Conservation (phyloP, 108 stramenopile genomes). For the Bacterosira constricta region DNA sequence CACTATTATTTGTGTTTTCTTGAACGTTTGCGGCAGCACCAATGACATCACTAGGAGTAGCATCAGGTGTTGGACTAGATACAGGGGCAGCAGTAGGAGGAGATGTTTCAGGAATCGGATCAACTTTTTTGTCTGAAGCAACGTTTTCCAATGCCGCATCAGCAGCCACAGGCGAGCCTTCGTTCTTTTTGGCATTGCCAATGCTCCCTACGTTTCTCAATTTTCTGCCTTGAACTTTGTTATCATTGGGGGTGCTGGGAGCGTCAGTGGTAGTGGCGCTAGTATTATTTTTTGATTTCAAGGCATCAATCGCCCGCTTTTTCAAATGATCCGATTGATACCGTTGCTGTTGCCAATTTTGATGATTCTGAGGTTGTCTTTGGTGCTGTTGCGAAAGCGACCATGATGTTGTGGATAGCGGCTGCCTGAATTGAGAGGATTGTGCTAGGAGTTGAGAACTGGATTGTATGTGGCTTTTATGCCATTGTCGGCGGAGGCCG, state of each 20-base stretch:
- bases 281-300: neutral
- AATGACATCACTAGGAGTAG: neutral
- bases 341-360: neutral
- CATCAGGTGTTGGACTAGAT: neutral
- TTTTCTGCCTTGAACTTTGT: neutral
- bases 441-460: no score
- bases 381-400: neutral
- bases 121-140: no score
- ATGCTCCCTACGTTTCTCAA: neutral
- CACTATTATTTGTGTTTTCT: neutral
- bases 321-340: slow-evolving; percentile 2
- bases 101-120: no score
- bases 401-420: no score
- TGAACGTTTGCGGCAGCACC: neutral
- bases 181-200: neutral
- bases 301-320: neutral
- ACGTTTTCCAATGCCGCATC: neutral
- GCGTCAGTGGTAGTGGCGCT: no score
- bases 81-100: neutral
- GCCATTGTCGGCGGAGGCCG: no score
- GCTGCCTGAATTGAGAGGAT: no score
- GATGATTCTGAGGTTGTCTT: neutral
- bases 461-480: no score
- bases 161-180: neutral
- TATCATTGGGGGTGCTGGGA: neutral